Percentiles rank a stretch among this genome's conserved stretches.
These are phyloP conservation scores for Ceratobasidium sp. DNA, from an alignment of 1,284 basidiomycete genomes.

Conservation along the genomic window DNA sequence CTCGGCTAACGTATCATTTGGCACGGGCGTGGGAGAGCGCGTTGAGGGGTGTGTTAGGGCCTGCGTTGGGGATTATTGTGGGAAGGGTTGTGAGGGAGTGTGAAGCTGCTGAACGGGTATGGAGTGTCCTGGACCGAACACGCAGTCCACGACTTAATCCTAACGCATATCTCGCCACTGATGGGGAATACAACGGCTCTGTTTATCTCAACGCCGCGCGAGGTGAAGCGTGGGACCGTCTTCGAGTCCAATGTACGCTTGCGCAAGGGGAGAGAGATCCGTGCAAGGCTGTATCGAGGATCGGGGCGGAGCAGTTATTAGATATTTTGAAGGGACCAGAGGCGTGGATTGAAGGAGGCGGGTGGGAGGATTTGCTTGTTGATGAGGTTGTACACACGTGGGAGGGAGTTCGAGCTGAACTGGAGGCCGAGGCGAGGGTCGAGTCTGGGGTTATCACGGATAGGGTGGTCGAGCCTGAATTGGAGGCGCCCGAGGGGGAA, in stretches of 20 bases:
- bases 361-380: constrained; percentile 38
- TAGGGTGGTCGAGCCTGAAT: background rate
- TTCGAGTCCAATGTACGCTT: constrained; percentile 20
- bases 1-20: background rate
- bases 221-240: background rate
- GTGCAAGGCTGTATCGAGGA: constrained; percentile 7
- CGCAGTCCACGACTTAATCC: too few species aligned
- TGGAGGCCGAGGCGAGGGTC: too few species aligned
- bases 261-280: constrained; percentile 18
- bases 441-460: too few species aligned
- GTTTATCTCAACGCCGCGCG: background rate
- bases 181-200: too few species aligned
- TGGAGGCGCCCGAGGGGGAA: background rate
- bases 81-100: constrained; percentile 14
- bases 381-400: too few species aligned
- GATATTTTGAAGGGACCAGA: constrained; percentile 23
- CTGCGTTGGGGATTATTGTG: constrained; percentile 20
- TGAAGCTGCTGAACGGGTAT: background rate
- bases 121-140: background rate
- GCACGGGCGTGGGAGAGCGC: constrained; percentile 19
- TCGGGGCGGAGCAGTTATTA: constrained; percentile 2
- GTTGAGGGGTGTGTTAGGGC: background rate
- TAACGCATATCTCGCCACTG: too few species aligned
- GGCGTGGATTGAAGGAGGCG: constrained; percentile 22
- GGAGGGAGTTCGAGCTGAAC: too few species aligned